Conservation (phyloP, 345 rosid genomes). For the Balakata baccata region DNA sequence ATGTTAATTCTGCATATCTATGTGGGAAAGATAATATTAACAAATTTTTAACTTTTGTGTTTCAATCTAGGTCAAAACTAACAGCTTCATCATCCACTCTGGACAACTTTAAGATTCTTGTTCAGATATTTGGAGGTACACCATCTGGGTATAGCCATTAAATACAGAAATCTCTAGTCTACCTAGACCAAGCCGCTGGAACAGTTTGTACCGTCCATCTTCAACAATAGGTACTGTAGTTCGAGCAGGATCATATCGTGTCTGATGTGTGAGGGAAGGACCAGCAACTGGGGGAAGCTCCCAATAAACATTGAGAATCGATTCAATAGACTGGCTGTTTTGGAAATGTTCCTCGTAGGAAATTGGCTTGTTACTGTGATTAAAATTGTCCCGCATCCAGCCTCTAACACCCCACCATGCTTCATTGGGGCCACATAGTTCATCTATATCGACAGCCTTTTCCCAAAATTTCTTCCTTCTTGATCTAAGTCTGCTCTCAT, state of each 20-base stretch:
- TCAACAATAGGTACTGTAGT: slow-evolving; percentile 69
- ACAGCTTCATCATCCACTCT: slow-evolving; percentile 18
- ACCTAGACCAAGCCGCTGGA: slow-evolving; percentile 70
- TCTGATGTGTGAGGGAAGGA: slow-evolving; percentile 94
- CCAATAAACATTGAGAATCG: slow-evolving; percentile 84
- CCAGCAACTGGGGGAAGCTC: slow-evolving; percentile 96
- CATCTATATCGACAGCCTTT: slow-evolving; percentile 78
- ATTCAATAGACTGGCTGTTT: slow-evolving; percentile 81
- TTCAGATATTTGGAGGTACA: slow-evolving; percentile 70
- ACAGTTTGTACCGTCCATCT: slow-evolving; percentile 77
- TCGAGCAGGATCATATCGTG: slow-evolving; percentile 89
- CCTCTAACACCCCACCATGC: slow-evolving; percentile 99
- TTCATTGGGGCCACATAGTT: slow-evolving; percentile 74
- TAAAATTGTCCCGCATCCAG: slow-evolving; percentile 83
- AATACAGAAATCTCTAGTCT: slow-evolving; percentile 72
- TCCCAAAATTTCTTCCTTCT: slow-evolving; percentile 93
- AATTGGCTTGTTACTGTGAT: slow-evolving; percentile 64
- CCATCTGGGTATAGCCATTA: slow-evolving; percentile 99
- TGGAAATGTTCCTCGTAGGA: slow-evolving; percentile 72
- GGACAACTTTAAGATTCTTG: slow-evolving; percentile 40
- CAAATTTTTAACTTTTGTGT: slow-evolving; percentile 19
- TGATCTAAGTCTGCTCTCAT: slow-evolving; percentile 77
- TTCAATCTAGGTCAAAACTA: slow-evolving; percentile 21
- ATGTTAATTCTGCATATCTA: not conserved
- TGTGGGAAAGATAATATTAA: slow-evolving; percentile 26